Evolutionary conservation across 2,329 filamentous ascomycete species (phyloP).

Genomic region (Nectriaceae sp.): DNA sequence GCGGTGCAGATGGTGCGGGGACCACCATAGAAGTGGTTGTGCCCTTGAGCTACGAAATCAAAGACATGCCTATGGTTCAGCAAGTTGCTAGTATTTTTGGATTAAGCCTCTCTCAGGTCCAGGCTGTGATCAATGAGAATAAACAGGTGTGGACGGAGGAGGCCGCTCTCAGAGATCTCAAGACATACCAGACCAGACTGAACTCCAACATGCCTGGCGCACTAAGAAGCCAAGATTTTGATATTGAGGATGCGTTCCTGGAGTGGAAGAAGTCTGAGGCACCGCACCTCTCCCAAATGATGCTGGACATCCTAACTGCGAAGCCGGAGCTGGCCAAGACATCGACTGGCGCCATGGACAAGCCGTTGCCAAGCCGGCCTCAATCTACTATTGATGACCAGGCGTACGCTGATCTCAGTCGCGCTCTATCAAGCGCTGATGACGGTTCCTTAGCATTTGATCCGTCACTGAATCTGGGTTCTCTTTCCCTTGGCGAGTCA

Average conservation of each 20-base stretch:
- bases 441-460: constrained; percentile 55
- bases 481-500: constrained; percentile 62
- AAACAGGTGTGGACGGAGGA: constrained; percentile 86
- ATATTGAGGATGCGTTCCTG: constrained; percentile 83
- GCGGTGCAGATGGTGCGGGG: constrained; percentile 35
- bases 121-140: constrained; percentile 83
- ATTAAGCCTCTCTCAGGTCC: constrained; percentile 74
- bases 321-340: constrained; percentile 84
- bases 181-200: constrained; percentile 87
- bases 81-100: constrained; percentile 86
- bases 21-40: constrained; percentile 76
- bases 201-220: constrained; percentile 79
- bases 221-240: constrained; percentile 83
- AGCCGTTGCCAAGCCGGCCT: constrained; percentile 54
- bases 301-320: constrained; percentile 84
- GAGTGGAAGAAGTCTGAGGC: constrained; percentile 90
- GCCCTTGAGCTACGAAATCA: constrained; percentile 87
- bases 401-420: constrained; percentile 54
- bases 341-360: constrained; percentile 61
- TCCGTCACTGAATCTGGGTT: constrained; percentile 66
- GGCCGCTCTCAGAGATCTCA: constrained; percentile 86
- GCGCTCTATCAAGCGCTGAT: constrained; percentile 50
- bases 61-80: constrained; percentile 94
- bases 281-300: constrained; percentile 87
- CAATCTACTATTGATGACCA: constrained; percentile 52